Base-by-base conservation (phyloP, 257 asterid genomes). In the Paulownia fortunei region DNA sequence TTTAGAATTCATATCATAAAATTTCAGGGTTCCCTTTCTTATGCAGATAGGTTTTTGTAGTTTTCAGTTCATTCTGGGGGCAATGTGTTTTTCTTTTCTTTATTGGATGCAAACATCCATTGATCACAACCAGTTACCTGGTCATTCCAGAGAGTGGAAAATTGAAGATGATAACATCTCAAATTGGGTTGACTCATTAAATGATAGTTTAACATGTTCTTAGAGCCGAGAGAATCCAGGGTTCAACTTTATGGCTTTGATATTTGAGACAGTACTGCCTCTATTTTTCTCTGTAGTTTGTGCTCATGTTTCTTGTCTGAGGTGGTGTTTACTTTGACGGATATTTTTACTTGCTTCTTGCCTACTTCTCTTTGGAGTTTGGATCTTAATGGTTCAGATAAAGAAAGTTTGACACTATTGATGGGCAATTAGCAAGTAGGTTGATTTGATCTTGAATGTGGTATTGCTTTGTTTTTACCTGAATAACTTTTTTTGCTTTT, bases 361-460 rank as follows among this genome's bases (percentile, higher is more conserved):
- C 74, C 11, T n/a, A 12, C 39, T 61, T 72, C 60, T 59, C 42
- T 71, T 32, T 18, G 60, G 34, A 72, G 67, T 61, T 27, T 49
- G 52, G 77, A 49, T 62, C 44, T 61, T 69, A 70, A 59, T 13
- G 54, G 39, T 56, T 27, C 56, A n/a, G 60, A 13, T n/a, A 16
- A 39, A 73, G 56, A 19, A 26, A 12, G 0, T 27, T 32, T 9
- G n/a, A 56, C 21, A 0, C 41, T 64, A 47, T 12, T 39, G 58
- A 26, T 39, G 46, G 39, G 32, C 58, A 24, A 56, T 23, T 36
- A 54, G 26, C 19, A 37, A 23, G 44, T 58, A 23, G 58, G n/a
- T 24, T 67, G 39, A 44, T 67, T 67, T 64, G 27, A 27, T 69
- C 60, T 69, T 69, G 30, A 69, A 16, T n/a, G 26, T 69, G 61